Evolutionary conservation across 176 grass and related monocot species (phyloP).

Genomic region (Hyparrhenia diplandra): DNA sequence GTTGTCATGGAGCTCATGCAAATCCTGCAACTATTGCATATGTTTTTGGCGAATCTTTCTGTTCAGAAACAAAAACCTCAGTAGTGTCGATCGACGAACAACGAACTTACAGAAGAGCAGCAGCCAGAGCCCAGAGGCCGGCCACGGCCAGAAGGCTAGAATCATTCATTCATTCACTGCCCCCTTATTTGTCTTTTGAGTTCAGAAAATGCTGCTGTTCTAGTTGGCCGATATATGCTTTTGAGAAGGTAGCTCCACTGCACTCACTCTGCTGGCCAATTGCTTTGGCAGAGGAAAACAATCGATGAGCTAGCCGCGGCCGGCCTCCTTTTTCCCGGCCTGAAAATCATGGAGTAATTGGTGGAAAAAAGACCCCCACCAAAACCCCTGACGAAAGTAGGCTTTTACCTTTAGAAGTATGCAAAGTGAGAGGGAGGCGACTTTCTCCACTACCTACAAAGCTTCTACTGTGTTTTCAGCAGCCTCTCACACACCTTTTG

Average conservation of each 20-base stretch:
- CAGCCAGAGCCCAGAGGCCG: too few species aligned
- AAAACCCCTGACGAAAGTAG: slow-evolving; percentile 37
- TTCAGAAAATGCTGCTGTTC: slow-evolving; percentile 8
- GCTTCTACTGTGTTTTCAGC: slow-evolving; percentile 1
- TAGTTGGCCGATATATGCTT: background rate
- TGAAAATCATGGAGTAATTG: slow-evolving; percentile 41
- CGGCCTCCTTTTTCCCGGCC: slow-evolving; percentile 7
- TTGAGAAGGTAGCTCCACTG: slow-evolving; percentile 14
- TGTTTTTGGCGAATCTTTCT: background rate
- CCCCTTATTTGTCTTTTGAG: background rate
- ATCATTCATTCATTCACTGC: background rate
- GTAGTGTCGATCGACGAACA: background rate
- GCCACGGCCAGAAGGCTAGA: background rate
- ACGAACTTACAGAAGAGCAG: background rate
- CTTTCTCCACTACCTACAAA: slow-evolving; percentile 36
- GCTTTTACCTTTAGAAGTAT: too few species aligned
- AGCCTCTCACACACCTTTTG: background rate
- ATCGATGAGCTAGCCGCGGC: slow-evolving; percentile 1
- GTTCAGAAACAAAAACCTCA: background rate
- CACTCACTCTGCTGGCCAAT: background rate
- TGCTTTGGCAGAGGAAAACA: slow-evolving; percentile 28
- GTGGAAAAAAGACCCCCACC: background rate
- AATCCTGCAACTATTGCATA: too few species aligned
- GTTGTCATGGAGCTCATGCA: slow-evolving; percentile 5
- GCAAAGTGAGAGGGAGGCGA: too few species aligned